Conservation (phyloP, 164 flowering plant genomes). For the Tetracentron sinense region DNA sequence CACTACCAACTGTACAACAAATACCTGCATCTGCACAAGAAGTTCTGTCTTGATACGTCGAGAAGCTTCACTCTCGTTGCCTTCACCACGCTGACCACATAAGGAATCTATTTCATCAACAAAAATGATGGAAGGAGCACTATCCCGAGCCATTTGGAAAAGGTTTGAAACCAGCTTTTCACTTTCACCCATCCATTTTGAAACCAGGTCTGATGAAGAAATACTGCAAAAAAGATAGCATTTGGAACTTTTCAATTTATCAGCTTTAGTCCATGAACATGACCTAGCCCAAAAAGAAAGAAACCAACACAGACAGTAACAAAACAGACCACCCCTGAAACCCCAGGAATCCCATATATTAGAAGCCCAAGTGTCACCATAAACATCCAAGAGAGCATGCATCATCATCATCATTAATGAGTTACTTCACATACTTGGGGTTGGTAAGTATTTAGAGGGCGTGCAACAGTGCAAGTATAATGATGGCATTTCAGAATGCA, state of each 20-base stretch:
- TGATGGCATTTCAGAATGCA: too few relatives aligned
- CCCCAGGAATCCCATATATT: neutral
- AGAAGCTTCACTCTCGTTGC: slow-evolving; percentile 99
- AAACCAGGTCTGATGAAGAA: slow-evolving; percentile 95
- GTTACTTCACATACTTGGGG: too few relatives aligned
- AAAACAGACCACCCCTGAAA: neutral
- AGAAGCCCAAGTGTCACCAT: neutral
- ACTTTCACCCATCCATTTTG: slow-evolving; percentile 99
- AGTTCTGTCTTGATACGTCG: slow-evolving; percentile 97
- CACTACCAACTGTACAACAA: slow-evolving; percentile 2
- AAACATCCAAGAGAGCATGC: neutral
- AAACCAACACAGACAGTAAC: neutral
- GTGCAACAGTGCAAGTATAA: neutral
- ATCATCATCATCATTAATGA: neutral
- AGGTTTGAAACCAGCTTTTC: slow-evolving; percentile 96
- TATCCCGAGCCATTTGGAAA: slow-evolving; percentile 97
- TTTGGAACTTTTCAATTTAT: slow-evolving; percentile 6
- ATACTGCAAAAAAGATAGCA: slow-evolving; percentile 49
- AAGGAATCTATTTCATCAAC: slow-evolving; percentile 97
- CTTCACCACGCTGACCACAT: slow-evolving; percentile 95
- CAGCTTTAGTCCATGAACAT: neutral
- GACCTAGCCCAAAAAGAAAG: neutral
- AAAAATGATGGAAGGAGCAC: slow-evolving; percentile 93
- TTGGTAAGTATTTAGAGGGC: too few relatives aligned
- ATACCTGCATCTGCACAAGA: slow-evolving; percentile 99